These are phyloP conservation scores for Gossypium anomalum DNA, from an alignment of 345 rosid genomes.

Conservation along the genomic window DNA sequence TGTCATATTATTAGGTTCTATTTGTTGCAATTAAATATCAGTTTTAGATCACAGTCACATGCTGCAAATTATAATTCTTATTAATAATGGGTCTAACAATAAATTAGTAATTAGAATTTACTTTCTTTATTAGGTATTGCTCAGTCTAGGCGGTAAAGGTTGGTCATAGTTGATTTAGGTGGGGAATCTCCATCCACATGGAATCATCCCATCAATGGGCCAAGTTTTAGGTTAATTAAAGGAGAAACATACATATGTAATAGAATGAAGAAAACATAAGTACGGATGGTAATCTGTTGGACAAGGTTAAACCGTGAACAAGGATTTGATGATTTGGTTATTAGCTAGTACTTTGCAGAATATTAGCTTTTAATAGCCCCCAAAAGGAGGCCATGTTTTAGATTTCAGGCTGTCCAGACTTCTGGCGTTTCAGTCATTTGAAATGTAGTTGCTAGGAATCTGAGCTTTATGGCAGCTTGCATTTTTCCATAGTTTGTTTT, in stretches of 20 bases:
- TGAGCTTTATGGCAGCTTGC: neutral
- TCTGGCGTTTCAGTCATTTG: neutral
- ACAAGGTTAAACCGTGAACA: neutral
- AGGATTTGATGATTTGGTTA: neutral
- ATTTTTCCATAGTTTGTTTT: neutral
- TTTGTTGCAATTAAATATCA: conserved; percentile 3
- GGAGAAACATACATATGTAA: neutral
- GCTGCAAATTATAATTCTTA: neutral
- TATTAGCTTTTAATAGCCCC: neutral
- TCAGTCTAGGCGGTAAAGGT: conserved; percentile 3
- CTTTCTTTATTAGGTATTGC: neutral
- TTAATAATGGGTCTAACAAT: neutral
- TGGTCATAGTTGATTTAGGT: neutral
- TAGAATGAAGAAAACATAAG: neutral
- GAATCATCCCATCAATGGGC: neutral
- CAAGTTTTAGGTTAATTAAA: neutral
- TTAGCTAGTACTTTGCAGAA: neutral
- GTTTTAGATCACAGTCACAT: neutral
- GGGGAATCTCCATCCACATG: neutral
- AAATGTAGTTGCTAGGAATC: neutral
- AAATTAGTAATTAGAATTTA: neutral
- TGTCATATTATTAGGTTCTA: neutral
- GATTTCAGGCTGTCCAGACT: neutral
- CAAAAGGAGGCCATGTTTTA: neutral
- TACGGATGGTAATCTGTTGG: neutral